A percentile compares a stretch with the other conserved stretches of the same genome.
Conservation (phyloP, 2,329 filamentous ascomycete genomes). For the Penicillium crustosum region DNA sequence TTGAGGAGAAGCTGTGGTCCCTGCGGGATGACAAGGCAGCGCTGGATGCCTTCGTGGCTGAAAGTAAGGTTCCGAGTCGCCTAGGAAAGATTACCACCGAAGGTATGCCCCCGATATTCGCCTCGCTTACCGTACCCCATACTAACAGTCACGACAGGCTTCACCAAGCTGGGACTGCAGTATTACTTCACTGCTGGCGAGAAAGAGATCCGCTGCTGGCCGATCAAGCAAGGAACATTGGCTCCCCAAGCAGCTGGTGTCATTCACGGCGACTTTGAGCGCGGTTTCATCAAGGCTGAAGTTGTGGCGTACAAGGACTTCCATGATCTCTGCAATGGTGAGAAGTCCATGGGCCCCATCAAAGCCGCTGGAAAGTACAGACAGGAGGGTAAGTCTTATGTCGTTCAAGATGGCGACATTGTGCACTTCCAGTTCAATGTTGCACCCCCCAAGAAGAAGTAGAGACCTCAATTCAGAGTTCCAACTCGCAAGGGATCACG, state of each 20-base stretch:
- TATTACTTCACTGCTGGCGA: constrained; percentile 10
- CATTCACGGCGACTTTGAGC: constrained; percentile 9
- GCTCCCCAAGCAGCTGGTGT: constrained; percentile 8
- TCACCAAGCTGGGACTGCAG: constrained; percentile 7
- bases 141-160: constrained; percentile 1
- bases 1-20: constrained; percentile 9
- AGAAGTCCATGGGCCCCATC: constrained; percentile 7
- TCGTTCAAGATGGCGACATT: neutral
- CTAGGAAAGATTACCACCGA: constrained; percentile 1
- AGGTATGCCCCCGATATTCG: neutral
- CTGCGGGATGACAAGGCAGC: constrained; percentile 2
- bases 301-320: constrained; percentile 9
- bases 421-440: constrained; percentile 3
- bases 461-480: neutral
- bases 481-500: neutral
- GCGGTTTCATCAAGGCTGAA: constrained; percentile 9
- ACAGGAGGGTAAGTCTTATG: constrained; percentile 6
- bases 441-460: constrained; percentile 3
- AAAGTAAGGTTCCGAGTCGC: neutral
- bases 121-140: neutral
- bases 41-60: constrained; percentile 1
- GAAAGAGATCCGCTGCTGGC: constrained; percentile 10
- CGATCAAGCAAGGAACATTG: constrained; percentile 1
- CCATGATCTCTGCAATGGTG: constrained; percentile 5
- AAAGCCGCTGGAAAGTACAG: constrained; percentile 7